Base-by-base conservation (phyloP, 176 grass and related monocot genomes). In the Triticum dicoccoides region DNA sequence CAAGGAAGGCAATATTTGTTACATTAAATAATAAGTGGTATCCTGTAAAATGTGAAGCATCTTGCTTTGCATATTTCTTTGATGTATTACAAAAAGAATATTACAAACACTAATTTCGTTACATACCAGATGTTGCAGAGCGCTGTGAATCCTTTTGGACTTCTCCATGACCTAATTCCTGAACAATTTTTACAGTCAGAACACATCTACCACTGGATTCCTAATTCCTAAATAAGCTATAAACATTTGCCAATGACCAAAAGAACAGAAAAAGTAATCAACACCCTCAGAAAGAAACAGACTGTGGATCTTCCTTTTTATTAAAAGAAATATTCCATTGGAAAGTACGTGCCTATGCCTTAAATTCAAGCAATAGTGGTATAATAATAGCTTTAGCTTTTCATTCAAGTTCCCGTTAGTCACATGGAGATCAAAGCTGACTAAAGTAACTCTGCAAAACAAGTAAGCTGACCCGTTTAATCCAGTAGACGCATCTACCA, bases 91-190 rank as follows among this genome's bases (percentile, higher is more conserved):
- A 13, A 71, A 71, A 75, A 49, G 3, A 52, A 35, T 58, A 78
- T 54, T 54, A 54, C 51, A 54, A 54, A 54, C 32, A 82, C 39
- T 24, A 76, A 75, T 75, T 51, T 10, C 54, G 32, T 77, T 13
- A 61, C 63, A 34, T 73, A 91, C 90, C 86, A 73, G 87, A 83
- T 82, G 70, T 75, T 84, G 87, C 73, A 71, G 83, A 30, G 73
- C 92, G 78, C 66, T 91, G 89, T 61, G 80, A 89, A 73, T 90
- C 89, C 82, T 90, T 92, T 72, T 86, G 86, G 63, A 84, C 89
- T 80, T 91, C 89, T 81, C 74, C 81, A 79, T 72, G 82, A 65
- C 69, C 65, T 63, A 83, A 47, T 76, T 87, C 91, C 93, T 98
- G 89, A 64, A 23, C 44, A 77, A 20, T 49, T 82, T 84, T 86